Percentiles rank a stretch among this genome's conserved stretches.
Evolutionary conservation across 2,329 filamentous ascomycete species (phyloP).

Genomic region (Ustulina deusta): DNA sequence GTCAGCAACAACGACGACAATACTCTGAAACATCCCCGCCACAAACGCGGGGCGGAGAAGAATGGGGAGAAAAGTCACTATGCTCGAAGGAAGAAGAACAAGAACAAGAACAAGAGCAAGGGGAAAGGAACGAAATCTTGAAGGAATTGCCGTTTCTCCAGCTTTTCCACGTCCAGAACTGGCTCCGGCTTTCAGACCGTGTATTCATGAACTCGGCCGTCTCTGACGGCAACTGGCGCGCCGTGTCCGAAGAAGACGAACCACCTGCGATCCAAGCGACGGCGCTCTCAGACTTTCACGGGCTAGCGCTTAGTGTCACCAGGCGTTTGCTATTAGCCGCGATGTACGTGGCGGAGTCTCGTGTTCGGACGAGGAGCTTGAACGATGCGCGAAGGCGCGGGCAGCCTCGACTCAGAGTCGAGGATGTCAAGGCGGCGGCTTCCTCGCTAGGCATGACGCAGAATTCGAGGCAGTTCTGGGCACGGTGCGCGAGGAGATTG

Average conservation of each 20-base stretch:
- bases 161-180: constrained; percentile 69
- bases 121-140: constrained; percentile 3
- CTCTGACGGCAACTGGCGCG: constrained; percentile 75
- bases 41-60: background rate
- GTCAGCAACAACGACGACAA: constrained; percentile 25
- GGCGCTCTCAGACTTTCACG: constrained; percentile 80
- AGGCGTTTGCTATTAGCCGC: constrained; percentile 76
- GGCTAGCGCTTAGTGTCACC: constrained; percentile 74
- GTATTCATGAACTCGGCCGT: constrained; percentile 81
- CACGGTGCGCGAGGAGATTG: constrained; percentile 61
- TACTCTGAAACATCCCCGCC: background rate
- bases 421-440: constrained; percentile 64
- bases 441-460: constrained; percentile 59
- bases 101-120: background rate
- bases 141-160: constrained; percentile 60
- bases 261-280: constrained; percentile 79
- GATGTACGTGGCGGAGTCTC: constrained; percentile 76
- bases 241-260: constrained; percentile 62
- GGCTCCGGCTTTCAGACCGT: constrained; percentile 72
- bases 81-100: background rate
- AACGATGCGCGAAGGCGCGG: constrained; percentile 37
- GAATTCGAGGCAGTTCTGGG: constrained; percentile 60
- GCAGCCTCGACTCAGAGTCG: constrained; percentile 53
- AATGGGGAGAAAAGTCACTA: background rate
- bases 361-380: constrained; percentile 66